phyloP scores from a whole-genome alignment of 2,329 filamentous ascomycete genomes.

The Fusarium protoensiforme region DNA sequence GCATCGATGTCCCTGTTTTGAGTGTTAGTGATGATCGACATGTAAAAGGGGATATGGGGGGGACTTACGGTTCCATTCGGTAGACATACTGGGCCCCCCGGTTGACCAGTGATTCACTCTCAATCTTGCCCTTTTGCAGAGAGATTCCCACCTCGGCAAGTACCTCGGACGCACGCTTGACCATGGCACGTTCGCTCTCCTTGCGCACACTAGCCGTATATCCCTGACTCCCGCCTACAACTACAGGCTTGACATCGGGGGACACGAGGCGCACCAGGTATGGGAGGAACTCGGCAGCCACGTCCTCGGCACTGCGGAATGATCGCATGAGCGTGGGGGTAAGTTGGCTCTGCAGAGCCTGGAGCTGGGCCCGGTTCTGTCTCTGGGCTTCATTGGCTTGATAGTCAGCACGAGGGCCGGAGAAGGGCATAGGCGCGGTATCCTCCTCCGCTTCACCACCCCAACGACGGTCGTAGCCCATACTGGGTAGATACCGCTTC shows the following conservation, averaged over 20 bases:
- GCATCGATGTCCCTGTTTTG: conserved; percentile 74
- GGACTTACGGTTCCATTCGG: conserved; percentile 89
- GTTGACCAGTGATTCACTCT: conserved; percentile 69
- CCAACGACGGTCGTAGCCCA: conserved; percentile 57
- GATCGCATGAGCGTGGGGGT: conserved; percentile 77
- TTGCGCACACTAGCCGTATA: conserved; percentile 87
- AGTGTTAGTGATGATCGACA: conserved; percentile 17
- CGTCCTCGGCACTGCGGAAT: conserved; percentile 81
- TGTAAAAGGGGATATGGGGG: neutral
- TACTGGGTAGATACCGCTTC: conserved; percentile 57
- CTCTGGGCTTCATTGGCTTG: conserved; percentile 84
- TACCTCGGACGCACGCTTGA: conserved; percentile 81
- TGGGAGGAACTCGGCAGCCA: conserved; percentile 85
- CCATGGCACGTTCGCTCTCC: conserved; percentile 84
- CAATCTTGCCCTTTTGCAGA: conserved; percentile 84
- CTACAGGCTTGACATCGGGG: conserved; percentile 90
- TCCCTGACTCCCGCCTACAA: conserved; percentile 75
- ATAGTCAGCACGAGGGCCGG: conserved; percentile 84
- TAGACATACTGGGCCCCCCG: conserved; percentile 83
- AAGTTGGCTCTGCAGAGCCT: conserved; percentile 77
- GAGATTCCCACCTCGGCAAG: conserved; percentile 85
- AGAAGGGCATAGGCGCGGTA: conserved; percentile 75
- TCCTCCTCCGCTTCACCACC: conserved; percentile 58
- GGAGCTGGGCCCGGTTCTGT: conserved; percentile 78
- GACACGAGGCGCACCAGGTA: conserved; percentile 86